phyloP scores from a whole-genome alignment of 139 green algal species.

The Raphidocelis subcapitata region DNA sequence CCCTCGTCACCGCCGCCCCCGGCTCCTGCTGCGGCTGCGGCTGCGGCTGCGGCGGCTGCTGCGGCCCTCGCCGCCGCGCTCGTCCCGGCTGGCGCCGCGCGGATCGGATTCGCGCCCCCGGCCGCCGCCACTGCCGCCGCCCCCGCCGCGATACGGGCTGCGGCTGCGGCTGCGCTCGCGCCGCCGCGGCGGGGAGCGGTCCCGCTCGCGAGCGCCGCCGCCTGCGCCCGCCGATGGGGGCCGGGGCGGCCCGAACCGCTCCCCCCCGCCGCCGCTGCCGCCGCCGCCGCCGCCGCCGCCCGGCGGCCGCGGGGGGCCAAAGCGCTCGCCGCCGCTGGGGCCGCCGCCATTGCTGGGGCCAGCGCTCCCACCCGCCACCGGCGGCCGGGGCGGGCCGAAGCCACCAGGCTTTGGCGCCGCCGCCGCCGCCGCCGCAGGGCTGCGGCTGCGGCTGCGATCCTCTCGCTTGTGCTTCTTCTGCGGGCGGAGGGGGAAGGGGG shows the following conservation, averaged over 20 bases:
- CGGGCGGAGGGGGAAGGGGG: no score
- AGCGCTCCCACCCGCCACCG: neutral
- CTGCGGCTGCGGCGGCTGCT: neutral
- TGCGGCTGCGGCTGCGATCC: no score
- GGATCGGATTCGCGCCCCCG: neutral
- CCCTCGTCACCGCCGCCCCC: no score
- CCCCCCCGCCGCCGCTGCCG: neutral
- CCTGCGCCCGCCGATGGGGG: no score
- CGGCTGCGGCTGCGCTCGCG: no score
- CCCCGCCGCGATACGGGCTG: no score
- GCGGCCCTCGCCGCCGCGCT: neutral
- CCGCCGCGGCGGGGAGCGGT: no score
- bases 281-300: neutral
- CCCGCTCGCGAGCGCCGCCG: no score
- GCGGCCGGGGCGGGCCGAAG: neutral
- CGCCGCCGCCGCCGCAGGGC: no score
- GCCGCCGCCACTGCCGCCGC: neutral
- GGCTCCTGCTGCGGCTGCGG: conserved; percentile 3
- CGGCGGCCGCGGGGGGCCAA: neutral
- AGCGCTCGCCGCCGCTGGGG: neutral
- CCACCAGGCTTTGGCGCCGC: no score
- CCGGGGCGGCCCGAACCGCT: neutral
- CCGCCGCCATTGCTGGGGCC: conserved; percentile 8
- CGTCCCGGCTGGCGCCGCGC: neutral
- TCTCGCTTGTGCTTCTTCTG: no score